Base-by-base conservation (phyloP, 129 eudicot genomes). In the Lactuca saligna region DNA sequence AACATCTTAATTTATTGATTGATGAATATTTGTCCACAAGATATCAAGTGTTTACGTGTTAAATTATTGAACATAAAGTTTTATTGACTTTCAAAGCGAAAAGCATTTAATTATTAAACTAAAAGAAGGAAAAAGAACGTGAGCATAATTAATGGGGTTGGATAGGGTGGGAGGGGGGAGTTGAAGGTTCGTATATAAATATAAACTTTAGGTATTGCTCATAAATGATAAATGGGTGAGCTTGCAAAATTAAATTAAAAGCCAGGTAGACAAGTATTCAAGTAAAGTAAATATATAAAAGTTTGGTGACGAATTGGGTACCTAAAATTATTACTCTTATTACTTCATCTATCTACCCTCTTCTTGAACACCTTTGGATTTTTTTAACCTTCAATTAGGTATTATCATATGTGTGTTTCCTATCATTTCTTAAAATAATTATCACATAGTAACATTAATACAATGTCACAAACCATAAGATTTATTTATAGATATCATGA, bases 191-290 rank as follows among this genome's bases (percentile, higher is more conserved):
- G 50, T 66, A 41, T 32, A 44, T 6, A 10, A 48, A 29, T 32
- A 46, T 4, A 11, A 29, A 59, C 65, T 54, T 64, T 74, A 68
- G 35, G 49, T 4, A 59, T 60, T 54, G 38, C 25, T 68, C 74
- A 67, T 75, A 75, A 75, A 75, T 75, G 80, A 75, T 75, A 75
- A 75, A 75, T 75, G 80, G 68, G 65, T 75, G 74, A n/a, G 75
- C 39, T 75, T 75, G 74, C 69, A 68, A 60, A n/a, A 63, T 75
- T 54, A 51, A 60, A 15, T 4, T 37, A 57, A 67, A 37, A 68
- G 69, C 63, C 3, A 68, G 42, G 50, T 29, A 59, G 59, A 60
- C 68, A 58, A 55, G 51, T 46, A 46, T 46, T 10, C 51, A 46
- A 46, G 4, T 46, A 12, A 46, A 46, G 74, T 67, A 59, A 59